Percentiles rank a stretch among this genome's conserved stretches.
phyloP scores from a whole-genome alignment of 176 grass and related monocot genomes.

The bread wheat (Triticum aestivum) region DNA sequence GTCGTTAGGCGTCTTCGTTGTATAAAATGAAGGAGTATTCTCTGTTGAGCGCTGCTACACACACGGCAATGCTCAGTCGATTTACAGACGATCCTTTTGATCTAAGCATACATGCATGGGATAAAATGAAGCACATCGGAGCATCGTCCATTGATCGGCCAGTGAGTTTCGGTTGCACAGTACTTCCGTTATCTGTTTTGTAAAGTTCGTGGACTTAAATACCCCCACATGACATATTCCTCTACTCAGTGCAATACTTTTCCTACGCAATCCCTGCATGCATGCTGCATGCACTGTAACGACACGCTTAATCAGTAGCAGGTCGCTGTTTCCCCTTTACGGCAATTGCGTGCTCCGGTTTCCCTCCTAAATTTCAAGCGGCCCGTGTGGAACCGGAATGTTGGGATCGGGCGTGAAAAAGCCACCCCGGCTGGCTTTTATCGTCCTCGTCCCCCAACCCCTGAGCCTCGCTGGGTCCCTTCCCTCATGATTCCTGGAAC shows the following conservation, averaged over 20 bases:
- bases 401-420: conserved; percentile 36
- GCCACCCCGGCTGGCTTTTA: conserved; percentile 50
- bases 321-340: conserved; percentile 13
- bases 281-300: neutral
- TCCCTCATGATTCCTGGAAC: conserved; percentile 50
- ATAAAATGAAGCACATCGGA: too few relatives aligned
- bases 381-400: conserved; percentile 35
- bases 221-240: too few relatives aligned
- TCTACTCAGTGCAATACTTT: neutral
- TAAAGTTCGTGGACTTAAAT: too few relatives aligned
- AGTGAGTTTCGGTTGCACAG: too few relatives aligned
- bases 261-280: neutral
- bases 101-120: too few relatives aligned
- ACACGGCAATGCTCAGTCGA: too few relatives aligned
- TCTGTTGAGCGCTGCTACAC: too few relatives aligned
- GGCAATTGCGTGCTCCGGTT: conserved; percentile 39
- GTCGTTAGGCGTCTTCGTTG: too few relatives aligned
- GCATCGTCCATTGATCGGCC: too few relatives aligned
- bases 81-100: too few relatives aligned
- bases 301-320: conserved; percentile 7
- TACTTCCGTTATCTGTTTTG: too few relatives aligned
- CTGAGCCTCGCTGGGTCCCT: conserved; percentile 24
- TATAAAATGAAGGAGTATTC: too few relatives aligned
- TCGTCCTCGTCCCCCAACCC: neutral
- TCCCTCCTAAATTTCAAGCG: conserved; percentile 32